Evolutionary conservation across 2,329 filamentous ascomycete genomes (phyloP).

Genomic region (Ploettnerulaceae sp.): DNA sequence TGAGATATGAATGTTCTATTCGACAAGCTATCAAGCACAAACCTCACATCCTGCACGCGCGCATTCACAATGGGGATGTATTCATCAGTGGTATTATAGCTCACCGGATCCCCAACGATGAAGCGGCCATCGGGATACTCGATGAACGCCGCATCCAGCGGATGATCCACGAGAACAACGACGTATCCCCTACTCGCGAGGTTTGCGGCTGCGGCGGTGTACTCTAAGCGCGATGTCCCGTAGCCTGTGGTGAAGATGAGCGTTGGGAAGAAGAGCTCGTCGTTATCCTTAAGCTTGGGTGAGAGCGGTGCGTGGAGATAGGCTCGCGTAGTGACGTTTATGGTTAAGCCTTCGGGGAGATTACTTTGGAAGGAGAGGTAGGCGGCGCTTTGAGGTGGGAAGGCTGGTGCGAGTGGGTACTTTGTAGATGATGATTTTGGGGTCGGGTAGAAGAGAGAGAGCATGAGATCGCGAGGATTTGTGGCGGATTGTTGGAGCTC

Average conservation of each 20-base stretch:
- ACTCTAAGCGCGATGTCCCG: constrained; percentile 28
- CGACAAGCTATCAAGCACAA: constrained; percentile 17
- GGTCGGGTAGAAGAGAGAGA: constrained; percentile 21
- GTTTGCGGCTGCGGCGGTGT: constrained; percentile 28
- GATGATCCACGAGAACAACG: constrained; percentile 34
- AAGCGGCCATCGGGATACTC: constrained; percentile 31
- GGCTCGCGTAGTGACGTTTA: constrained; percentile 10
- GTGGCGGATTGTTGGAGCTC: constrained; percentile 13
- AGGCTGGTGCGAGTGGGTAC: constrained; percentile 11
- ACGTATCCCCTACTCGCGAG: constrained; percentile 34
- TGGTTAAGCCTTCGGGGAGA: constrained; percentile 1
- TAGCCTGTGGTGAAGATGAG: constrained; percentile 33
- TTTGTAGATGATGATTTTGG: neutral
- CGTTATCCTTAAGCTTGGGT: too few relatives aligned
- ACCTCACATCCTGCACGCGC: constrained; percentile 18
- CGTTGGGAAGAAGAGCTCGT: constrained; percentile 25
- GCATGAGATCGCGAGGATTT: constrained; percentile 16
- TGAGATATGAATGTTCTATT: constrained; percentile 1
- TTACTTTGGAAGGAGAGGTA: neutral
- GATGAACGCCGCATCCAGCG: constrained; percentile 32
- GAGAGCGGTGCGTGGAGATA: constrained; percentile 11
- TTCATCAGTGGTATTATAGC: neutral
- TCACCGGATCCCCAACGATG: neutral
- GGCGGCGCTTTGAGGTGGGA: constrained; percentile 7
- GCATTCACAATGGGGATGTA: constrained; percentile 8